Evolutionary conservation across 345 rosid species (phyloP).

Genomic region (Eucalyptus tenuipes): DNA sequence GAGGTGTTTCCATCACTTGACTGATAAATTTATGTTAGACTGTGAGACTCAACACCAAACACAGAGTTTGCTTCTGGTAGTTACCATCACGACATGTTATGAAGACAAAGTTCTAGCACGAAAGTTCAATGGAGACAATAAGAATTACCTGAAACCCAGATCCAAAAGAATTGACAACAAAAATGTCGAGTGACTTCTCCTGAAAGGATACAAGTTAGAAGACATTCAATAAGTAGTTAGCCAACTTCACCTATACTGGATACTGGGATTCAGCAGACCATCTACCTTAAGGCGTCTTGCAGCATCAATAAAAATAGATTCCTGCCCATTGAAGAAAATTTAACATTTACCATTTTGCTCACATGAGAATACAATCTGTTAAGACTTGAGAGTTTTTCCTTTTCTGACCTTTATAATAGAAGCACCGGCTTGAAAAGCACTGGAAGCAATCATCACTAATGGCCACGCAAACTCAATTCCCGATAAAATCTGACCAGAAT

Average conservation of each 20-base stretch:
- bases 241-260: not conserved
- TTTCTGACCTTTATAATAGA: conserved; percentile 63
- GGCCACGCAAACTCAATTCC: conserved; percentile 60
- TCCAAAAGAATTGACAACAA: conserved; percentile 89
- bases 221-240: not conserved
- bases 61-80: not conserved
- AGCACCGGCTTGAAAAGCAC: conserved; percentile 81
- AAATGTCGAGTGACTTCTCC: conserved; percentile 90
- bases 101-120: not conserved
- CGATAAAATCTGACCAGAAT: conserved; percentile 43
- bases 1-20: not conserved
- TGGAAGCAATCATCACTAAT: conserved; percentile 62
- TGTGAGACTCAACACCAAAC: not conserved
- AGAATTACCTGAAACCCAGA: conserved; percentile 82
- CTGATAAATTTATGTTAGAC: not conserved
- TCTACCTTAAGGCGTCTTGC: conserved; percentile 54
- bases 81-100: not conserved
- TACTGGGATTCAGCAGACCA: not conserved
- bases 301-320: conserved; percentile 65
- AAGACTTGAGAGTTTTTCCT: not conserved
- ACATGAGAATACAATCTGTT: not conserved
- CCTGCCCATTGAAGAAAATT: conserved; percentile 35
- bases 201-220: conserved; percentile 10
- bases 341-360: not conserved
- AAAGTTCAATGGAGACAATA: not conserved